Evolutionary conservation across 1,284 basidiomycete species (phyloP), one percentile per base, ranked within the genome.

Genomic region (Ganoderma lucidum): DNA sequence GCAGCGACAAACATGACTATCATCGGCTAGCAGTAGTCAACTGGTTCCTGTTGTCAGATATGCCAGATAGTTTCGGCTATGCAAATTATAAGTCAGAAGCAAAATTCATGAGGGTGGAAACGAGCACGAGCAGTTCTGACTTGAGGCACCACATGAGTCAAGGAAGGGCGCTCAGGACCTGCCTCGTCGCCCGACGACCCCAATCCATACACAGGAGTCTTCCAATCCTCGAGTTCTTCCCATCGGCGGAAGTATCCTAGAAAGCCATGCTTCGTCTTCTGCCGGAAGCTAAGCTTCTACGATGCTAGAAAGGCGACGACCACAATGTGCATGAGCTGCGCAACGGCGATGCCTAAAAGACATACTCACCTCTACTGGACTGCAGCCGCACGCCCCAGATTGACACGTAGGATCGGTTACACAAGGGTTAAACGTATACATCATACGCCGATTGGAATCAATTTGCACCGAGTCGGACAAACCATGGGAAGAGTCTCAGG

Each of bases 171-270:
- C 59, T 12, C 3, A 9, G 30, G 4, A 60, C 19, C 15, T 28
- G 39, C 37, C 15, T 41, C 37, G 39, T 28, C 0, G 2, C 39
- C 37, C 35, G 39, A 39, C 15, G 9, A 15, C n/a, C 30, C 32
- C 9, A 39, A 37, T 60, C 37, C 59, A 42, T 42, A 6, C 19
- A 28, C 9, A 60, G 59, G 42, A 42, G 59, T 41, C 23, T 28
- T 60, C 59, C 48, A 19, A 19, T 28, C 23, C 35, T 60, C 12
- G 37, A 42, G 39, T 39, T 60, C 37, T 39, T 60, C 39, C 59
- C 59, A 28, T 28, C 59, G 59, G 59, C 19, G 59, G 23, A 60
- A 60, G 59, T 59, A 42, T 28, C n/a, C 39, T n/a, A 28, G 19
- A 28, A 39, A 35, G 37, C 19, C 35, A 37, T 14, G 15, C 56